Evolutionary conservation across 2,329 filamentous ascomycete species (phyloP).

Genomic region (Xylariales sp.): DNA sequence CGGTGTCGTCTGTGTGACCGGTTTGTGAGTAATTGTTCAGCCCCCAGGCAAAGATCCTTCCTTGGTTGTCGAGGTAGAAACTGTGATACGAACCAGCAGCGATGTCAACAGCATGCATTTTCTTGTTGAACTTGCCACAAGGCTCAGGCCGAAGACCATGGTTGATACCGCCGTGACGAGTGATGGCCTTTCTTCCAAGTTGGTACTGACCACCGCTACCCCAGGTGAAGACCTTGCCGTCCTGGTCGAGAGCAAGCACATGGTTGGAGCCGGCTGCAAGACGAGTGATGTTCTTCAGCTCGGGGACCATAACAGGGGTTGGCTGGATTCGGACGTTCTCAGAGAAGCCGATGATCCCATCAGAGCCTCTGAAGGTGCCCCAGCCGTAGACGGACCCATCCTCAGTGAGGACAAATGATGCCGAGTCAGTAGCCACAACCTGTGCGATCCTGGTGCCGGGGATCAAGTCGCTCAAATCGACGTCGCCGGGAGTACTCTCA

Average conservation of each 20-base stretch:
- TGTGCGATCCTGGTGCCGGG: constrained; percentile 58
- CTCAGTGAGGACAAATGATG: constrained; percentile 59
- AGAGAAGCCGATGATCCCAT: constrained; percentile 62
- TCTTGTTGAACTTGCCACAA: constrained; percentile 36
- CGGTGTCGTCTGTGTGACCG: constrained; percentile 57
- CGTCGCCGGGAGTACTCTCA: constrained; percentile 62
- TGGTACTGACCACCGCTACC: constrained; percentile 75
- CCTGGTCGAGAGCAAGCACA: constrained; percentile 60
- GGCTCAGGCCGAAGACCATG: constrained; percentile 35
- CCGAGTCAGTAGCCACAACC: constrained; percentile 57
- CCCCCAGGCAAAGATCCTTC: constrained; percentile 65
- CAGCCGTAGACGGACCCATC: constrained; percentile 63
- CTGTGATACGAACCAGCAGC: constrained; percentile 67
- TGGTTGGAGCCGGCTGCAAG: constrained; percentile 68
- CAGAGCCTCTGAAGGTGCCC: constrained; percentile 57
- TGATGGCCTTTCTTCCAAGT: constrained; percentile 59
- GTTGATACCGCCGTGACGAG: constrained; percentile 19
- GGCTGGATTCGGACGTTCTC: constrained; percentile 44
- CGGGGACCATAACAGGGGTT: constrained; percentile 43
- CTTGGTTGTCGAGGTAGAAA: constrained; percentile 64
- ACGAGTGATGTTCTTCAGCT: constrained; percentile 58
- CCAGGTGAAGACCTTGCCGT: constrained; percentile 69
- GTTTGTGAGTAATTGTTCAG: constrained; percentile 70
- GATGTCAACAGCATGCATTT: constrained; percentile 45
- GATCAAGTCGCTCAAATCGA: constrained; percentile 55